Percentiles rank a stretch among this genome's conserved stretches.
These are phyloP conservation scores for Ehretia macrophylla DNA, from an alignment of 257 asterid species.

Conservation along the genomic window DNA sequence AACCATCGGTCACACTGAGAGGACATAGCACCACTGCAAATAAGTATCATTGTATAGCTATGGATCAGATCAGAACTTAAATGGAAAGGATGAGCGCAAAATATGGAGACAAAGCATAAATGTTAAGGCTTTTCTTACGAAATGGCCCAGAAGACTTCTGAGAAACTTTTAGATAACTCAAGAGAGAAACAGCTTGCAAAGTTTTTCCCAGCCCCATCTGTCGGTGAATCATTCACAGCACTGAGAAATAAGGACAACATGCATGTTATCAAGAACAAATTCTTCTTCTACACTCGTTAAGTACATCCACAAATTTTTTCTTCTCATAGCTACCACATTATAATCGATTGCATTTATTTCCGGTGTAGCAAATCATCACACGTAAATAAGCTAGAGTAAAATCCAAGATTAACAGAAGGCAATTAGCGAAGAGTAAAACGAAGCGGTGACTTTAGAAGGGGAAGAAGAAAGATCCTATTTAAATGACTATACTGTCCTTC, in stretches of 20 bases:
- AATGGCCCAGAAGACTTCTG: slow-evolving; percentile 71
- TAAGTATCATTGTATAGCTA: slow-evolving; percentile 12
- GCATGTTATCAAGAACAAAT: not conserved
- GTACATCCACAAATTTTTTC: no score
- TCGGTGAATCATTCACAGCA: slow-evolving; percentile 16
- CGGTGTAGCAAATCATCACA: no score
- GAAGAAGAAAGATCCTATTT: not conserved
- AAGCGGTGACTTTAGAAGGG: not conserved
- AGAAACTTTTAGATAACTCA: slow-evolving; percentile 75
- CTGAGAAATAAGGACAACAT: not conserved
- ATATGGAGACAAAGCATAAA: slow-evolving; percentile 2
- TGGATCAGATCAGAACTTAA: slow-evolving; percentile 13
- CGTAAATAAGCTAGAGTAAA: no score
- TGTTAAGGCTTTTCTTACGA: slow-evolving; percentile 43
- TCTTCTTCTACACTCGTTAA: no score
- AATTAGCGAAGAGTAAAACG: not conserved
- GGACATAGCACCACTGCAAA: slow-evolving; percentile 93
- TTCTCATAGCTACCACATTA: no score
- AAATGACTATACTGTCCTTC: not conserved
- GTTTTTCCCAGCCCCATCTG: slow-evolving; percentile 99
- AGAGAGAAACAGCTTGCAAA: slow-evolving; percentile 78
- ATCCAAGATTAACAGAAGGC: no score
- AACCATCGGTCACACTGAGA: slow-evolving; percentile 81
- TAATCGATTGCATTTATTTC: no score
- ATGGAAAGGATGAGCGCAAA: not conserved